Conservation (phyloP, 129 eudicot genomes). For the Escallonia herrerae region DNA sequence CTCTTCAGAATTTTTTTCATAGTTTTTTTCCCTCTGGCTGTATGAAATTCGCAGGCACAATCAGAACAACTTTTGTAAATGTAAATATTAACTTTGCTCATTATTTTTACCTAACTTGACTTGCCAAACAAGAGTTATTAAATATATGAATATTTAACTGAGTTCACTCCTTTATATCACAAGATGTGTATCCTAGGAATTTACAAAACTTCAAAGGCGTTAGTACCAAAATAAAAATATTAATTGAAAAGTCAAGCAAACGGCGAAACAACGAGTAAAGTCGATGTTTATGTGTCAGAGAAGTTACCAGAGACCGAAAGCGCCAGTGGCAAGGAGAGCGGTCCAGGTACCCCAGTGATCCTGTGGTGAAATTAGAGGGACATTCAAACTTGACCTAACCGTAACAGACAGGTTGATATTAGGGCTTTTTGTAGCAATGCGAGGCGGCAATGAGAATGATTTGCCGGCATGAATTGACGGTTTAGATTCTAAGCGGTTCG, state of each 20-base stretch:
- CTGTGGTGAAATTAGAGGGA: slow-evolving; percentile 50
- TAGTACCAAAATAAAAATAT: no score
- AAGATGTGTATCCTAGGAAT: no score
- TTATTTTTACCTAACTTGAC: background rate
- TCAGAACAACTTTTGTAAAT: background rate
- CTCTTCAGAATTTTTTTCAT: no score
- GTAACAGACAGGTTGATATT: slow-evolving; percentile 3
- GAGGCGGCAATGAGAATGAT: slow-evolving; percentile 13
- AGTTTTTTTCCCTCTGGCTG: background rate
- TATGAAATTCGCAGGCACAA: background rate
- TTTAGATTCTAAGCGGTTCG: slow-evolving; percentile 3
- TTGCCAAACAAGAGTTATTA: background rate
- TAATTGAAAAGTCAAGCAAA: no score
- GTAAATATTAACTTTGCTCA: no score
- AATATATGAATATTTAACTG: no score
- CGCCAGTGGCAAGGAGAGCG: slow-evolving; percentile 59
- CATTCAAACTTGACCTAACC: slow-evolving; percentile 27
- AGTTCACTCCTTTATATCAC: no score
- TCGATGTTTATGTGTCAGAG: background rate
- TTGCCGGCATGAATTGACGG: background rate
- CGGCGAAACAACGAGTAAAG: background rate
- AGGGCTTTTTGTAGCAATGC: background rate
- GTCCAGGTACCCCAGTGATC: slow-evolving; percentile 87
- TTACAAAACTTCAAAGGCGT: no score
- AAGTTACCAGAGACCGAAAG: slow-evolving; percentile 74